phyloP scores from a whole-genome alignment of 176 grass and related monocot species.

The Cenchrus americanus region DNA sequence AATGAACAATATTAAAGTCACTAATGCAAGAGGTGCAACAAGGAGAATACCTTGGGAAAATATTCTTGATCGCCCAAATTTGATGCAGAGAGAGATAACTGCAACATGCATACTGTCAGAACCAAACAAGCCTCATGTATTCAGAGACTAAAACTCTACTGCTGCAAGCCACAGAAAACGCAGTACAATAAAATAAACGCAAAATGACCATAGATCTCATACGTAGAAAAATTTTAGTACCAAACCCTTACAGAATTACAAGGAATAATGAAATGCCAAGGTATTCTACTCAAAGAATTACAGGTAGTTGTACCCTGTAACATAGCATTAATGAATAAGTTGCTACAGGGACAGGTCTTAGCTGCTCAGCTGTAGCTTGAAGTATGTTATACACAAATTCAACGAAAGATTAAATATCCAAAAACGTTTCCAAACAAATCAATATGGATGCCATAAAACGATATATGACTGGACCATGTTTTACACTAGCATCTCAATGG shows the following conservation, averaged over 20 bases:
- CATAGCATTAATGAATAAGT: slow-evolving; percentile 5
- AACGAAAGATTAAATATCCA: background rate
- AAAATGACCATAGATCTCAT: background rate
- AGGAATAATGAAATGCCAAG: slow-evolving; percentile 4
- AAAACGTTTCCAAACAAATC: background rate
- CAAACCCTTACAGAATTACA: slow-evolving; percentile 3
- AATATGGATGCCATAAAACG: background rate
- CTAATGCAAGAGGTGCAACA: slow-evolving; percentile 35
- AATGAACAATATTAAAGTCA: slow-evolving; percentile 19
- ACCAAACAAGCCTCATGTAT: slow-evolving; percentile 10
- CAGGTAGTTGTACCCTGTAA: background rate
- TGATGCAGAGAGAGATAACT: slow-evolving; percentile 88
- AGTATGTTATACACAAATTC: slow-evolving; percentile 11
- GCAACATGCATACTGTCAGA: slow-evolving; percentile 41
- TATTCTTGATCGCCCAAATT: slow-evolving; percentile 72
- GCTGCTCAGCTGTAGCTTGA: slow-evolving; percentile 21
- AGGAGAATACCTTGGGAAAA: slow-evolving; percentile 65
- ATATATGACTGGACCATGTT: background rate
- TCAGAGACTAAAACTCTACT: slow-evolving; percentile 20
- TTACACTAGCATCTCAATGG: background rate
- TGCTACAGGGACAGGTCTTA: background rate
- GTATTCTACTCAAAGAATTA: slow-evolving; percentile 12
- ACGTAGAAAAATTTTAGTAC: background rate
- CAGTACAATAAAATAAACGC: background rate
- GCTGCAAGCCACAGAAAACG: slow-evolving; percentile 14